Evolutionary conservation across 140 eudicot genomes (phyloP), one percentile per base, ranked within the genome.

Genomic region (Bidens hawaiensis): DNA sequence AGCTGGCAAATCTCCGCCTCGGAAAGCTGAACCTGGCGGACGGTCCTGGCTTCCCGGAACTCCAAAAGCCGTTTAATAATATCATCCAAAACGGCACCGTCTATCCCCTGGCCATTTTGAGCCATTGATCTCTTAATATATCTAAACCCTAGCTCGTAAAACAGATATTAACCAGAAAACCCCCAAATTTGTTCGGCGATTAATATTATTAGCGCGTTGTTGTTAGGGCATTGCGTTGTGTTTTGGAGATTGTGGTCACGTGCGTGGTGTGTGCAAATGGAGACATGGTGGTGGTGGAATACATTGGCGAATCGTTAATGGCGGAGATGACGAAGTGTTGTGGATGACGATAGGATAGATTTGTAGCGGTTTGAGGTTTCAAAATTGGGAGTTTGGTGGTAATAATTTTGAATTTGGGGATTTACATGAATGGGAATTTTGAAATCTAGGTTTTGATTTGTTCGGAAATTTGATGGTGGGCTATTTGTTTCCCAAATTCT

Each of bases 1-100:
- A 88, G 86, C 19, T 74, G 82, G 2, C 94, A 88, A 69, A 88
- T 88, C 88, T 88, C 96, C 8, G 84, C 77, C 75, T 88, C 96
- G 12, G 94, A 82, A 14, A 88, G 90, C 85, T 82, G 96, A 23
- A 88, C 90, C 82, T 85, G 94, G 24, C 96, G 78, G 24, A 69
- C 84, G 23, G 85, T 78, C 69, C 94, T 73, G 24, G 84, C 86
- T 13, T 77, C 75, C 47, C 94, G 79, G 62, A 82, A 88, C 77
- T 88, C 88, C 73, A 88, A 82, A 12, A 88, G 67, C 72, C 96
- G 78, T 27, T 69, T 80, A 67, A 88, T 88, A 6, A 88, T 85
- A 69, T 82, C 94, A 64, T 85, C 96, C 15, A 85, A 62, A 15
- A 85, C 67, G 22, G 66, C 88, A 60, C 82, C 76, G 46, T 89